Percentiles rank a stretch among this genome's conserved stretches.
These are phyloP conservation scores for Teunomyces atbi DNA, from an alignment of 805 yeast genomes.

Conservation along the genomic window DNA sequence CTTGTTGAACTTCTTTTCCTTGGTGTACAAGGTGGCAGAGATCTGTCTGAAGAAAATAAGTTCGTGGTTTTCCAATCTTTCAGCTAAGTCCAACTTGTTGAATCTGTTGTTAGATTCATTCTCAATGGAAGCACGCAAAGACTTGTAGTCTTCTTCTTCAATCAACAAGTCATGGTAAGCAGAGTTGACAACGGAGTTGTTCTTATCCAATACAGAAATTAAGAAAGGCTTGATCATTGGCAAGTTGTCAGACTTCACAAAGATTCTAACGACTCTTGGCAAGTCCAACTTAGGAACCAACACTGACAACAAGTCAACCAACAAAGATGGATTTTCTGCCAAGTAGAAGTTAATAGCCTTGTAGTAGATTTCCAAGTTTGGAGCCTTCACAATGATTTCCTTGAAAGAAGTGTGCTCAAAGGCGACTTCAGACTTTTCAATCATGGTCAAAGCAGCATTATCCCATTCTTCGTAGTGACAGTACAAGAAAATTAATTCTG, in stretches of 20 bases:
- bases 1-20: conserved; percentile 90
- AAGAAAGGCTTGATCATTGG: conserved; percentile 95
- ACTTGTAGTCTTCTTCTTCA: conserved; percentile 94
- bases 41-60: conserved; percentile 92
- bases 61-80: conserved; percentile 87
- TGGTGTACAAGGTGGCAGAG: conserved; percentile 90
- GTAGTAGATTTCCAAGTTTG: conserved; percentile 94
- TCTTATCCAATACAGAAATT: conserved; percentile 86
- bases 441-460: conserved; percentile 95
- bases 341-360: conserved; percentile 95
- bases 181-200: conserved; percentile 85
- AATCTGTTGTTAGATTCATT: conserved; percentile 75
- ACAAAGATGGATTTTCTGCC: conserved; percentile 84
- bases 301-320: conserved; percentile 81
- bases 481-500: conserved; percentile 91
- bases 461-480: conserved; percentile 99
- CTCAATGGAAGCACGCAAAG: conserved; percentile 83
- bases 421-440: conserved; percentile 88
- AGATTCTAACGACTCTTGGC: conserved; percentile 91
- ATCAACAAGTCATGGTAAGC: conserved; percentile 94
- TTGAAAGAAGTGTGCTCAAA: conserved; percentile 93
- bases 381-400: conserved; percentile 90
- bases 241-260: conserved; percentile 91
- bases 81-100: conserved; percentile 89
- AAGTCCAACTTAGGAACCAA: conserved; percentile 88